Base-by-base conservation (phyloP, 202 grass and related monocot species). In the Schoenoplectus triqueter region DNA sequence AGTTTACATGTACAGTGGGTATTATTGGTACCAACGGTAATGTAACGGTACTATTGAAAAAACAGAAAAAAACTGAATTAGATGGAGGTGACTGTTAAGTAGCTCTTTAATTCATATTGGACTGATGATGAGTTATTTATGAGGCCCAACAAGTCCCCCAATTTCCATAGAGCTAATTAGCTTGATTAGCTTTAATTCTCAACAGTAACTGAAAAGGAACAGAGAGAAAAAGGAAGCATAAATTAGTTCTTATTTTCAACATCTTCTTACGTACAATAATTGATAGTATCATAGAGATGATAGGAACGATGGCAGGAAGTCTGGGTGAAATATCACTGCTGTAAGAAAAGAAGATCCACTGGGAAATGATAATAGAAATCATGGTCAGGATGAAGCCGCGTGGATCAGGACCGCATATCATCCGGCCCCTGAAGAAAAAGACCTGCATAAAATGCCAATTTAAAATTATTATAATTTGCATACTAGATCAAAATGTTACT, bases 361-460 rank as follows among this genome's bases (percentile, higher is more conserved):
- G 82, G 6, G 87, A 67, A 71, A 91, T 64, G 66, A 88, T 7
- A 31, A 90, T 59, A 2, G 88, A 66, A 22, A 90, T 85, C 80
- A 59, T 11, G 8, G 90, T 89, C 86, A 92, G 41, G 82, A 90
- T 78, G 39, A 94, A 82, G 48, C 92, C 31, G 3, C 80, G 80
- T 5, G 92, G 92, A 62, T 95, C 87, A 0, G 93, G 93, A n/a
- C 93, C 87, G 15, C 87, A 95, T 55, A 95, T 71, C 87, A 92
- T 84, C 0, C 74, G 87, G 2, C 93, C 93, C 64, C 89, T 75
- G 19, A 91, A 88, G 85, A 96, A 93, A 54, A 95, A 95, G 3
- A 95, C 93, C 93, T 95, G 77, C 61, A 85, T 13, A 40, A 5
- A 14, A 62, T 14, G 31, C 31, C 31, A 31, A 31, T 31, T 31